A percentile compares a stretch with the other conserved stretches of the same genome.
Conservation (phyloP, 208 protist species). For the Trypanosoma cruzi region DNA sequence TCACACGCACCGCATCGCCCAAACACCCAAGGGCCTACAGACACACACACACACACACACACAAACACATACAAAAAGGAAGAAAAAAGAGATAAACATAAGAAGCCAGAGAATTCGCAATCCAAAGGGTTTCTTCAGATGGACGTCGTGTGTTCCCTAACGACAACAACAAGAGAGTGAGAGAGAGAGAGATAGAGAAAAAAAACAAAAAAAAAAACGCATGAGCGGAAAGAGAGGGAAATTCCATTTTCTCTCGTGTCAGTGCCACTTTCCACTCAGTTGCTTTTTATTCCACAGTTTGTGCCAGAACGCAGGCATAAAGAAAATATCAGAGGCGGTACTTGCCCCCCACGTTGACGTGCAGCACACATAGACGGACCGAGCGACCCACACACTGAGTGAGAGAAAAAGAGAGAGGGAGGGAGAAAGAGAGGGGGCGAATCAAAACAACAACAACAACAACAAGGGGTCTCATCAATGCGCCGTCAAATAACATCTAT, state of each 20-base stretch:
- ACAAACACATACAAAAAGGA: neutral
- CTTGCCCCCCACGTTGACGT: neutral
- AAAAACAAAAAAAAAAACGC: neutral
- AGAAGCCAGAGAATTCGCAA: neutral
- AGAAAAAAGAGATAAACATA: neutral
- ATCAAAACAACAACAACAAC: constrained; percentile 1
- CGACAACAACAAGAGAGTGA: too few relatives aligned
- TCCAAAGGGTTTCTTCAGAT: neutral
- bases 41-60: neutral
- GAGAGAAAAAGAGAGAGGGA: constrained; percentile 3
- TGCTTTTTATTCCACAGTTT: neutral
- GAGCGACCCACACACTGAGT: constrained; percentile 1
- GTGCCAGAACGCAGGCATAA: neutral
- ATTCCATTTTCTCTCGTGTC: neutral
- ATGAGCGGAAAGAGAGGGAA: neutral
- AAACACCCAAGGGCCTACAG: neutral
- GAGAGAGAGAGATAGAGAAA: too few relatives aligned
- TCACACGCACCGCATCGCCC: neutral
- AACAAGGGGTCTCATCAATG: neutral
- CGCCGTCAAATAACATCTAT: too few relatives aligned
- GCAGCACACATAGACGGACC: neutral
- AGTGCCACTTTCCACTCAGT: neutral
- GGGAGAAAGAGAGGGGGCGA: too few relatives aligned
- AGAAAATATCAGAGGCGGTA: neutral
- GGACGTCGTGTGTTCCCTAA: neutral